Evolutionary conservation across 1,284 basidiomycete genomes (phyloP), one percentile per base, ranked within the genome.

Genomic region (Megacollybia platyphylla): DNA sequence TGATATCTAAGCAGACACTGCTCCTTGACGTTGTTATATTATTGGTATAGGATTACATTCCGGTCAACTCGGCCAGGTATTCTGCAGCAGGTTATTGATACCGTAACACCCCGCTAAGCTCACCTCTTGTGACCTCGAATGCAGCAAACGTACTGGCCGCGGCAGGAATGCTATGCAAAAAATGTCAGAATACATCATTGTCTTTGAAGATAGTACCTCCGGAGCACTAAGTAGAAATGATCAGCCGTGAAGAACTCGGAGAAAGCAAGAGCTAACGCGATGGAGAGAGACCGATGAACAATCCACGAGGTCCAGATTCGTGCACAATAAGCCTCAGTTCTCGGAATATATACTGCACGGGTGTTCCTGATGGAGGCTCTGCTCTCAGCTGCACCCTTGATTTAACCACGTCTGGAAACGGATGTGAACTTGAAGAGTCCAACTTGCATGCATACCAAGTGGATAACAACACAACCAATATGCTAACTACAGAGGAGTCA

Each of bases 401-500:
- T 65, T 97, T 97, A 39, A 94, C 76, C 2, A 96, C 87, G 52
- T 97, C 91, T 87, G 4, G 36, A 27, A 24, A n/a, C 13, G 9
- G 20, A 30, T 36, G 40, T 29, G 37, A 35, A 42, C 30, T 29
- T 36, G 31, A 36, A 26, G 15, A 38, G 20, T 17, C 18, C 20
- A 13, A 40, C 41, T 13, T 3, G 26, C 39, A 13, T 30, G 39
- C 59, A 15, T 40, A 83, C 82, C 83, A 4, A 92, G 65, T 0
- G 90, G 93, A 58, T 96, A 97, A 56, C 83, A 93, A 2, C 88
- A 74, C 2, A 96, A 70, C 94, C 94, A 98, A 58, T 98, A 97
- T 1, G 80, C 79, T 39, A 92, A 77, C 83, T 87, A 46, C 13
- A 29, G 7, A 7, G 24, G 18, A 18, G 34, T 9, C n/a, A 36